phyloP scores from a whole-genome alignment of 257 asterid species.

The Asclepias syriaca region DNA sequence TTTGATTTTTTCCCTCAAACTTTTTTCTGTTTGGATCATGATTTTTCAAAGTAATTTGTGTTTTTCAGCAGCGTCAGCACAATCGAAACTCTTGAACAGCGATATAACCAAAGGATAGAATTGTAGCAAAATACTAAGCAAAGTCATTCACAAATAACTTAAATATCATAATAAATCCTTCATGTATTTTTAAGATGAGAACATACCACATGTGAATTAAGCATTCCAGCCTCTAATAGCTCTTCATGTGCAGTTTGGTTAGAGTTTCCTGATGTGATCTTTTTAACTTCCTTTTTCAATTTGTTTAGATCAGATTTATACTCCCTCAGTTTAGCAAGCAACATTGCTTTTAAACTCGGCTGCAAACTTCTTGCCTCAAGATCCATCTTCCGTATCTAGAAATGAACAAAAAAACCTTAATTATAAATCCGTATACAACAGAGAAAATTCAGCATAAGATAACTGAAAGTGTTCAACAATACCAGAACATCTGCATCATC shows the following conservation, averaged over 20 bases:
- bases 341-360: conserved; percentile 68
- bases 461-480: not conserved
- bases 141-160: not conserved
- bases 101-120: not conserved
- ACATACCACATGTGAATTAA: conserved; percentile 55
- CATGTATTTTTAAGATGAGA: not conserved
- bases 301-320: conserved; percentile 85
- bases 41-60: not conserved
- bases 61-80: not conserved
- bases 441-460: conserved; percentile 8
- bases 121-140: not conserved
- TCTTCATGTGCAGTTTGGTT: conserved; percentile 52
- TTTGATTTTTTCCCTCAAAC: no score
- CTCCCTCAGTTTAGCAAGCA: conserved; percentile 94
- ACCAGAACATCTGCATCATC: conserved; percentile 88
- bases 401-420: conserved; percentile 18
- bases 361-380: conserved; percentile 94
- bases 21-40: no score
- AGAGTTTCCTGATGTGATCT: conserved; percentile 44
- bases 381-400: conserved; percentile 85
- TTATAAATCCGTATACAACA: conserved; percentile 14
- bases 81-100: not conserved
- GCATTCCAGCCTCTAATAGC: conserved; percentile 68
- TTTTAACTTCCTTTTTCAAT: conserved; percentile 82
- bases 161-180: not conserved